A percentile compares a stretch with the other conserved stretches of the same genome.
These are phyloP conservation scores for Leccinum subgranulosum DNA, from an alignment of 768 basidiomycete genomes.

Conservation along the genomic window DNA sequence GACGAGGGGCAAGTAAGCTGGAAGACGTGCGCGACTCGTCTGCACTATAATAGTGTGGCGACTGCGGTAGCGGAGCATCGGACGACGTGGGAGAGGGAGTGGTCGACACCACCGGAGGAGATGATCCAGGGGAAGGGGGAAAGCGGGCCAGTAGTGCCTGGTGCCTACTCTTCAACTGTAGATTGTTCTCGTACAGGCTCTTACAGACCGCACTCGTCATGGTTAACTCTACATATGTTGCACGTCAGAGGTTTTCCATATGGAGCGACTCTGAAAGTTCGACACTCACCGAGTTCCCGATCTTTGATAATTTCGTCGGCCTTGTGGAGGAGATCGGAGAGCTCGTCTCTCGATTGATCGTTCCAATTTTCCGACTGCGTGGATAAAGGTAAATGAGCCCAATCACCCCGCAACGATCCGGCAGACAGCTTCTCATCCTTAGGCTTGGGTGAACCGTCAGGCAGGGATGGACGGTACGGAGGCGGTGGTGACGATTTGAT, in stretches of 20 bases:
- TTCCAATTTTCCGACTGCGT: slow-evolving; percentile 46
- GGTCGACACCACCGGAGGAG: slow-evolving; percentile 28
- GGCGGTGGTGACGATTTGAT: slow-evolving; percentile 48
- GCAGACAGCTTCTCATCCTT: slow-evolving; percentile 34
- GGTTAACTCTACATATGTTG: slow-evolving; percentile 50
- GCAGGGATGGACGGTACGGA: slow-evolving; percentile 48
- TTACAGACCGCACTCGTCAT: slow-evolving; percentile 68
- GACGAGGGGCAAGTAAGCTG: slow-evolving; percentile 19
- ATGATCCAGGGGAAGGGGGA: slow-evolving; percentile 42
- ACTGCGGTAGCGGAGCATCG: slow-evolving; percentile 29
- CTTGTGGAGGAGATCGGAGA: slow-evolving; percentile 64
- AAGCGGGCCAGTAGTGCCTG: slow-evolving; percentile 66
- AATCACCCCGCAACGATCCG: slow-evolving; percentile 11
- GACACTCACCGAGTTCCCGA: slow-evolving; percentile 65
- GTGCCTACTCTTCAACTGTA: slow-evolving; percentile 67
- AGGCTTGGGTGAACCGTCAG: slow-evolving; percentile 24
- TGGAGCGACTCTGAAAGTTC: neutral
- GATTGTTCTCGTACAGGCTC: slow-evolving; percentile 65
- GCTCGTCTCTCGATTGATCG: slow-evolving; percentile 70
- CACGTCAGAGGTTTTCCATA: slow-evolving; percentile 9
- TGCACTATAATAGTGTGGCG: slow-evolving; percentile 31
- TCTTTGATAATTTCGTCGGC: slow-evolving; percentile 76
- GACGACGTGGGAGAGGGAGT: slow-evolving; percentile 25
- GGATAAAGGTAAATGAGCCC: slow-evolving; percentile 22
- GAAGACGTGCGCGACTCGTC: slow-evolving; percentile 26